Evolutionary conservation across 2,329 filamentous ascomycete genomes (phyloP).

Genomic region (Apiospora kogelbergensis): DNA sequence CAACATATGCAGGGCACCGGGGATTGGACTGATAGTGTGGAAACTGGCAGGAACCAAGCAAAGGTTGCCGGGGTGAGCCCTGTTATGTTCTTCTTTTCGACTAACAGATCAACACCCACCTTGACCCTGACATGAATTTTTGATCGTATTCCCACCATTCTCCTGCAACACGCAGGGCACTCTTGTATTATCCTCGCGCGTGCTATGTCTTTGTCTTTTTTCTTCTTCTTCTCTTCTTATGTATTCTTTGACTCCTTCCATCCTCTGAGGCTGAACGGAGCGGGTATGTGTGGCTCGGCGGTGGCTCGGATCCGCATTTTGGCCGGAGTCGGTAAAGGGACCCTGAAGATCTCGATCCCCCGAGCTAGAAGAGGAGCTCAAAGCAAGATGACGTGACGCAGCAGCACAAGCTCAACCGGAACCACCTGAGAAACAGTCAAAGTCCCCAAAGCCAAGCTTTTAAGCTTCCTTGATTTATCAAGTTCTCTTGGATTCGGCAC

Average conservation of each 20-base stretch:
- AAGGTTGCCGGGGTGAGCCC: not conserved
- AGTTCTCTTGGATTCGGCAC: not conserved
- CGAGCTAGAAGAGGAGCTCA: not conserved
- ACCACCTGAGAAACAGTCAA: not conserved
- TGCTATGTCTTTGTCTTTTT: no score
- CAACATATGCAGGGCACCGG: no score
- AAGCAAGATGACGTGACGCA: conserved; percentile 6
- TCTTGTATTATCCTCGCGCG: no score
- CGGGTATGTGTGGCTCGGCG: not conserved
- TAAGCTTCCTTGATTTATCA: not conserved
- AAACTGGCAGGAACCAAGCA: not conserved
- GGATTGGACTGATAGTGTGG: not conserved
- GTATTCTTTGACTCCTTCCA: not conserved
- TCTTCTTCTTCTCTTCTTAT: not conserved
- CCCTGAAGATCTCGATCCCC: conserved; percentile 12
- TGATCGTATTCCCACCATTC: no score
- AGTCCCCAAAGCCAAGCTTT: not conserved
- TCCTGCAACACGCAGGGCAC: no score
- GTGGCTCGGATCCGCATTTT: conserved; percentile 3
- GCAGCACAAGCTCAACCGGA: not conserved
- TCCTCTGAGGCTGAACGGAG: not conserved
- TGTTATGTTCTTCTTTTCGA: no score
- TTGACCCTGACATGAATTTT: no score
- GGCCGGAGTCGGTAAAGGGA: not conserved
- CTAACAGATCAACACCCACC: no score